A percentile compares a stretch with the other conserved stretches of the same genome.
phyloP scores from a whole-genome alignment of 148 eudicot species.

The Rhododendron mucronatum region DNA sequence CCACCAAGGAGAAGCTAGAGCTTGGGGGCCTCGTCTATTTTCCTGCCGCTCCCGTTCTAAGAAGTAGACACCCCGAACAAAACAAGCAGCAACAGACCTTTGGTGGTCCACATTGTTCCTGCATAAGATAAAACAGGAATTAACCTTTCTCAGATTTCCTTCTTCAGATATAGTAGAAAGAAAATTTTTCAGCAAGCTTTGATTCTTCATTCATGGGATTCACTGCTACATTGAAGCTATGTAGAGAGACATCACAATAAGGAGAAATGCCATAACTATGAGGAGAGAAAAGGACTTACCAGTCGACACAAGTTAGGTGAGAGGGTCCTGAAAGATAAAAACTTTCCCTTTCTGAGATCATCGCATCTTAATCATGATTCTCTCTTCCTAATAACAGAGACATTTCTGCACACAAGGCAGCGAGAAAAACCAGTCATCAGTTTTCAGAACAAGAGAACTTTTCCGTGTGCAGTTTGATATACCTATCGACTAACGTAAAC shows the following conservation, averaged over 20 bases:
- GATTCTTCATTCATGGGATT: not conserved
- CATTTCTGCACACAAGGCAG: not conserved
- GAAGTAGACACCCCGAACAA: slow-evolving; percentile 77
- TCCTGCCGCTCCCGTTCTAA: slow-evolving; percentile 85
- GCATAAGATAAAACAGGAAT: slow-evolving; percentile 2
- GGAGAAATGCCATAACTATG: not conserved
- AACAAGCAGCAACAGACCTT: slow-evolving; percentile 74
- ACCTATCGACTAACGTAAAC: not conserved
- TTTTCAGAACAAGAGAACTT: not conserved
- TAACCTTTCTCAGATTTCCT: not conserved
- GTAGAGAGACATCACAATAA: not conserved
- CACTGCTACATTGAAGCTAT: not conserved
- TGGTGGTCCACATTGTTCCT: slow-evolving; percentile 77
- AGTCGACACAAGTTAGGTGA: slow-evolving; percentile 67
- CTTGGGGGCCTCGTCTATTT: slow-evolving; percentile 42
- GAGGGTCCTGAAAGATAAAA: slow-evolving; percentile 57
- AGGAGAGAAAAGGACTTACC: slow-evolving; percentile 36
- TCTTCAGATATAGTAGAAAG: not conserved
- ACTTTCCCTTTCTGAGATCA: slow-evolving; percentile 49
- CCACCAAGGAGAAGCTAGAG: slow-evolving; percentile 92
- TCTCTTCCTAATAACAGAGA: not conserved
- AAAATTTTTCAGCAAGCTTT: not conserved
- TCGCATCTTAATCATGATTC: not conserved
- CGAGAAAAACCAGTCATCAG: not conserved
- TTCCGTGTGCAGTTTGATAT: too few relatives aligned